Evolutionary conservation across 2,329 filamentous ascomycete species (phyloP), one percentile per base, ranked within the genome.

Genomic region (Ceratocystis smalleyi): DNA sequence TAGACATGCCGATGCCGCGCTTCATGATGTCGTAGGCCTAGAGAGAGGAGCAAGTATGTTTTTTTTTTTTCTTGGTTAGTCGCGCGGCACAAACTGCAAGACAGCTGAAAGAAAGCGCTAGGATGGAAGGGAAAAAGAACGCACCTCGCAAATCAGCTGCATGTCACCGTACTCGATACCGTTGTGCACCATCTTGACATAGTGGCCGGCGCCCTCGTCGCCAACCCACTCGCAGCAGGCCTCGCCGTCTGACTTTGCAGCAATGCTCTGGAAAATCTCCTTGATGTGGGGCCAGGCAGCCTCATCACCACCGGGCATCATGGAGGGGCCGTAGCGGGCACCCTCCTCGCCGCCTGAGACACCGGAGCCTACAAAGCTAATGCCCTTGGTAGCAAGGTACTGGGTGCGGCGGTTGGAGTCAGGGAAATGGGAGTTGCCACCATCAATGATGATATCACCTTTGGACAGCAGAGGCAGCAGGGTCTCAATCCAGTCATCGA

Each of bases 151-250:
- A 76, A 99, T 99, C 74, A 99, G 84, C 83, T 99, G 94, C 94
- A 99, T 99, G 81, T 99, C 94, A 85, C 94, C 94, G 77, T 99
- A 99, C 81, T 99, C 94, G 73, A 99, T 99, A 84, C 94, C 94
- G 80, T 99, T 99, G 87, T 99, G 94, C 69, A 99, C 94, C 94
- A 99, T 99, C 89, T 99, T 99, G 82, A 99, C 92, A 83, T 96
- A 99, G 86, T 99, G 94, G 72, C 94, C 94, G 79, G 94, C 89
- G 85, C 94, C 94, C 78, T 97, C 91, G 79, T 97, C 94, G 81
- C 94, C 94, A 72, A 99, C 94, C 94, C 94, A 99, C 79, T 99
- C 94, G 75, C 94, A 99, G 86, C 94, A 99, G 70, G 94, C 80
- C 83, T 99, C 94, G 73, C 86, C 87, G 73, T 96, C 92, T 77